These are phyloP conservation scores for Neurospora sp. DNA, from an alignment of 495 filamentous ascomycete species.

Conservation along the genomic window DNA sequence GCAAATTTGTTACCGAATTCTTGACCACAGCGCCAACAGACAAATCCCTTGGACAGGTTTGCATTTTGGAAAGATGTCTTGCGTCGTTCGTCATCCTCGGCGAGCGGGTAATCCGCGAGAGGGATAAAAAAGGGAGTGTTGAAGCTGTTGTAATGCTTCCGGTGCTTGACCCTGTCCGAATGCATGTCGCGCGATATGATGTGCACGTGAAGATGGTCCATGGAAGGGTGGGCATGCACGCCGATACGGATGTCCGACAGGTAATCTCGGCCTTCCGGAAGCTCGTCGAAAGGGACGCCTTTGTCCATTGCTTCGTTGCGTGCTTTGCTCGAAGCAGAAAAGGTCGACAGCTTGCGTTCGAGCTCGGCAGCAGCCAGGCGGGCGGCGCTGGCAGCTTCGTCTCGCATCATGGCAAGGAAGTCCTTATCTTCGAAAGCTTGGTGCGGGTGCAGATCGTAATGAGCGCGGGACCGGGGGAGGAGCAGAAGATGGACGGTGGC, in stretches of 20 bases:
- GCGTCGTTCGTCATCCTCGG: slow-evolving; percentile 47
- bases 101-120: slow-evolving; percentile 73
- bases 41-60: slow-evolving; percentile 47
- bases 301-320: slow-evolving; percentile 39
- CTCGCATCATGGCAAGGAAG: slow-evolving; percentile 57
- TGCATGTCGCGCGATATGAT: slow-evolving; percentile 66
- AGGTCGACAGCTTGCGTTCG: slow-evolving; percentile 54
- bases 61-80: slow-evolving; percentile 43
- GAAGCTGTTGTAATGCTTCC: slow-evolving; percentile 91
- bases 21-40: slow-evolving; percentile 78
- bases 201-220: slow-evolving; percentile 90
- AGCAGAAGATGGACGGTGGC: slow-evolving; percentile 76
- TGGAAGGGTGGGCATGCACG: slow-evolving; percentile 77
- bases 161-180: slow-evolving; percentile 60
- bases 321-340: slow-evolving; percentile 49
- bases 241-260: slow-evolving; percentile 63
- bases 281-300: slow-evolving; percentile 27
- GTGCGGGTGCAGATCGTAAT: slow-evolving; percentile 61
- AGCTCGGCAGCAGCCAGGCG: slow-evolving; percentile 64
- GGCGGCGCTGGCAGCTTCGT: slow-evolving; percentile 51
- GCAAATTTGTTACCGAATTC: slow-evolving; percentile 64
- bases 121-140: slow-evolving; percentile 76
- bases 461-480: slow-evolving; percentile 59
- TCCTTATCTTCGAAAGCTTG: slow-evolving; percentile 60
- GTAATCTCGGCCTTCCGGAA: slow-evolving; percentile 73